Base-by-base conservation (phyloP, 306 rosid species). In the Cicer judaicum region DNA sequence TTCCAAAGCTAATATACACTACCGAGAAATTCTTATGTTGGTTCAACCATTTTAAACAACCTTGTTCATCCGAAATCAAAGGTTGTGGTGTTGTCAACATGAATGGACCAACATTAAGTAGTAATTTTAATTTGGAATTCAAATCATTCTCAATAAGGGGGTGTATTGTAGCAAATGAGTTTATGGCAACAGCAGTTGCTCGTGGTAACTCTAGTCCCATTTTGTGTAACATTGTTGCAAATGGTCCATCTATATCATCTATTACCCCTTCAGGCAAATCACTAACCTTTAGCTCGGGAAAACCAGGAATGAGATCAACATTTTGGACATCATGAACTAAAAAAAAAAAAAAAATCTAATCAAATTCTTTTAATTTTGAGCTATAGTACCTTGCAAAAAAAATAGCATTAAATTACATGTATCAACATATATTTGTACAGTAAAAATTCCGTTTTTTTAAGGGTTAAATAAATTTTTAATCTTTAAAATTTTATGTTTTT, bases 21-120 rank as follows among this genome's bases (percentile, higher is more conserved):
- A 89, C 97, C 0, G 97, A 84, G 10, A 43, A 64, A 1, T 78
- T 63, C 6, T 79, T n/a, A 0, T 86, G 92, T 48, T 69, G 53
- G 77, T 79, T 65, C 54, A 91, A 50, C 97, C 97, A 91, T 10
- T 77, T 42, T 66, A 91, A 16, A 64, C 91, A 89, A 0, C 76
- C 85, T 0, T 78, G 62, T 0, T 78, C 84, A 24, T 89, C 91
- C 0, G 79, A 50, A 18, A 39, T 7, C 5, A 18, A 7, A 1
- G 57, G 69, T 13, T 79, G 83, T 4, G 77, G 84, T 0, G 77
- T 52, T 41, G 87, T 54, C n/a, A 88, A 61, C 36, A 10, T 75
- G 73, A 91, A 79, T 10, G 97, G 96, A 73, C 97, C 97, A 16
- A 93, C 54, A n/a, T 88, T 76, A 1, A 93, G 81, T 7, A 87